These are phyloP conservation scores for Trametes villosa DNA, from an alignment of 768 basidiomycete genomes.

Conservation along the genomic window DNA sequence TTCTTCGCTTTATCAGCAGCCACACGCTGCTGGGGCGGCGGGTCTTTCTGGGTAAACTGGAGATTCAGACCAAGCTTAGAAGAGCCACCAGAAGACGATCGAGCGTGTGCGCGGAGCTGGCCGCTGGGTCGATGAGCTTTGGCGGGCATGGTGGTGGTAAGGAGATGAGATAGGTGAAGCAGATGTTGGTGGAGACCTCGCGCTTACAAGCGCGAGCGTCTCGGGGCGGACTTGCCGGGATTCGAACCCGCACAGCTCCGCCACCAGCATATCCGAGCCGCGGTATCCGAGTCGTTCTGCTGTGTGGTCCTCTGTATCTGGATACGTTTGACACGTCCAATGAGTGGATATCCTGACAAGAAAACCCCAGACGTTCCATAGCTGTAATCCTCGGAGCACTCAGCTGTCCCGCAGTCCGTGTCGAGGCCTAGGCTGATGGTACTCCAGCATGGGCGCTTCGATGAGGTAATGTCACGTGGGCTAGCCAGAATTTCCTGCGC, in stretches of 20 bases:
- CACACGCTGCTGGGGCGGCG: conserved; percentile 43
- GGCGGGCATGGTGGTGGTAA: conserved; percentile 47
- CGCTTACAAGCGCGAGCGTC: conserved; percentile 14
- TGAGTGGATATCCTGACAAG: too few species aligned
- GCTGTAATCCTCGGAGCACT: too few species aligned
- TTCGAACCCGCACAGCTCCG: conserved; percentile 11
- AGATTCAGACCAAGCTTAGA: conserved; percentile 63
- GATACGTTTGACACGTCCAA: too few species aligned
- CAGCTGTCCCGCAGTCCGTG: too few species aligned
- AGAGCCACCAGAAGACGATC: conserved; percentile 57
- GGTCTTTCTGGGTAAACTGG: conserved; percentile 72
- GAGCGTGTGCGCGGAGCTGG: conserved; percentile 63
- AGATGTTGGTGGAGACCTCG: not conserved
- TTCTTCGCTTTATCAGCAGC: conserved; percentile 60
- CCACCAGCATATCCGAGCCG: not conserved
- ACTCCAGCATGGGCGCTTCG: not conserved
- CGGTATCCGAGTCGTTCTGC: not conserved
- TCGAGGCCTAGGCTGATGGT: too few species aligned
- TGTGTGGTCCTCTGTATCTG: not conserved
- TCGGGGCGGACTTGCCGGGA: conserved; percentile 9
- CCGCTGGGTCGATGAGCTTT: conserved; percentile 55
- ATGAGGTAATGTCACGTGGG: conserved; percentile 16
- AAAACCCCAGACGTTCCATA: too few species aligned
- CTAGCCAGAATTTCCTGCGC: conserved; percentile 12
- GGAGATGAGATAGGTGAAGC: conserved; percentile 18